phyloP scores from a whole-genome alignment of 2,329 filamentous ascomycete species.

The Alternaria alternata region DNA sequence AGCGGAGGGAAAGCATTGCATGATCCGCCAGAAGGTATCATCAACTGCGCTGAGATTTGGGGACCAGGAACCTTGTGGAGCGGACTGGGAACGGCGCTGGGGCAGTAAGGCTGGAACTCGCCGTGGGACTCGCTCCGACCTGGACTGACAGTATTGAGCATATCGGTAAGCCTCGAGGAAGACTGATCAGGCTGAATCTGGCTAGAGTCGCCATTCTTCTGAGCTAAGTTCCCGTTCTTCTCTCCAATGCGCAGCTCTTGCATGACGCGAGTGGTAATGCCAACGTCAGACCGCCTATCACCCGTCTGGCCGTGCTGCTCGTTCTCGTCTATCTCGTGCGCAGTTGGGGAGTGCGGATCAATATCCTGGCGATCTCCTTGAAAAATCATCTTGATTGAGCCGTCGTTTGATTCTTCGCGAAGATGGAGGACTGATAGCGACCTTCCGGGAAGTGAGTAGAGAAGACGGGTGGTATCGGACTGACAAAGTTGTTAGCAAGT shows the following conservation, averaged over 20 bases:
- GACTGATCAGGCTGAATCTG: slow-evolving; percentile 30
- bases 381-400: slow-evolving; percentile 36
- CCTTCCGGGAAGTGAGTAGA: slow-evolving; percentile 29
- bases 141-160: slow-evolving; percentile 35
- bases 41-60: slow-evolving; percentile 9
- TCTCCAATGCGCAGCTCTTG: slow-evolving; percentile 30
- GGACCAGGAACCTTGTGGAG: slow-evolving; percentile 28
- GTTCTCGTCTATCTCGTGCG: slow-evolving; percentile 13
- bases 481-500: slow-evolving; percentile 24
- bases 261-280: slow-evolving; percentile 25
- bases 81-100: slow-evolving; percentile 45
- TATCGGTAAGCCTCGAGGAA: slow-evolving; percentile 39
- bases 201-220: slow-evolving; percentile 2
- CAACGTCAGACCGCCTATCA: slow-evolving; percentile 10
- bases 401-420: slow-evolving; percentile 24
- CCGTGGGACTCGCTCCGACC: slow-evolving; percentile 21
- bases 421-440: slow-evolving; percentile 7
- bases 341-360: slow-evolving; percentile 24
- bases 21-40: slow-evolving; percentile 2
- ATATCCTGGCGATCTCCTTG: slow-evolving; percentile 35
- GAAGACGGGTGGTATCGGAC: slow-evolving; percentile 35
- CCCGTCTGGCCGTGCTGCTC: slow-evolving; percentile 5
- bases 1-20: slow-evolving; percentile 8
- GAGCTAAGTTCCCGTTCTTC: background rate
- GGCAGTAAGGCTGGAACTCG: slow-evolving; percentile 31